Conservation (phyloP, 768 basidiomycete species). For the Pulveroboletus sp. region DNA sequence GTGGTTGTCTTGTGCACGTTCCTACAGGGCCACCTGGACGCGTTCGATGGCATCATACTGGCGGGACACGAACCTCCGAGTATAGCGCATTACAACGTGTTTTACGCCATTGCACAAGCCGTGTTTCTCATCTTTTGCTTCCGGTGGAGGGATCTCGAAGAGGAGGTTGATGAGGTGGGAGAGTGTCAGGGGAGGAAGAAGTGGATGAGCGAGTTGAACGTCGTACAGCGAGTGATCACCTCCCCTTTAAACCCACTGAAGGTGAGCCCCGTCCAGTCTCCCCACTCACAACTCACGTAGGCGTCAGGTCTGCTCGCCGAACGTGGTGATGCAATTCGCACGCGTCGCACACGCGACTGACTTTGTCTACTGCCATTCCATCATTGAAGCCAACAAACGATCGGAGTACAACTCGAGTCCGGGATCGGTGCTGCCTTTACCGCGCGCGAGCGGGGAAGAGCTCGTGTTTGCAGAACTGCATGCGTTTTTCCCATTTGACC, state of each 20-base stretch:
- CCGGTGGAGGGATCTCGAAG: conserved; percentile 84
- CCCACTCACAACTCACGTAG: not conserved
- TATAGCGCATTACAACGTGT: conserved; percentile 57
- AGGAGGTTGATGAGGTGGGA: conserved; percentile 53
- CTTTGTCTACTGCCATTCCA: conserved; percentile 92
- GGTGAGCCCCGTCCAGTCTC: conserved; percentile 8
- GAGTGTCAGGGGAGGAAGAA: conserved; percentile 49
- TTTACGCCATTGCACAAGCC: conserved; percentile 90
- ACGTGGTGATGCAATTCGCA: conserved; percentile 93
- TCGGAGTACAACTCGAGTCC: conserved; percentile 42
- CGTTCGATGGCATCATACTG: conserved; percentile 49
- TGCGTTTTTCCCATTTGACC: conserved; percentile 98
- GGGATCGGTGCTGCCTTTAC: conserved; percentile 4
- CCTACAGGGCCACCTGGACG: conserved; percentile 70
- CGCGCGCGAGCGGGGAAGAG: conserved; percentile 28
- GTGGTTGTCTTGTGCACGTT: conserved; percentile 84
- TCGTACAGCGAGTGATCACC: conserved; percentile 74
- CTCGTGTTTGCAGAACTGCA: conserved; percentile 67
- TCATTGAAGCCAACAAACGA: conserved; percentile 84
- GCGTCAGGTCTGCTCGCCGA: conserved; percentile 80
- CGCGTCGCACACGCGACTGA: conserved; percentile 83
- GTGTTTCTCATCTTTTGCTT: conserved; percentile 98
- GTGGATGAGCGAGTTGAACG: conserved; percentile 81
- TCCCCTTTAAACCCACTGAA: conserved; percentile 88
- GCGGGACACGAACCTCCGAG: conserved; percentile 31